Base-by-base conservation (phyloP, 495 filamentous ascomycete genomes). In the Aspergillus bertholletiae region DNA sequence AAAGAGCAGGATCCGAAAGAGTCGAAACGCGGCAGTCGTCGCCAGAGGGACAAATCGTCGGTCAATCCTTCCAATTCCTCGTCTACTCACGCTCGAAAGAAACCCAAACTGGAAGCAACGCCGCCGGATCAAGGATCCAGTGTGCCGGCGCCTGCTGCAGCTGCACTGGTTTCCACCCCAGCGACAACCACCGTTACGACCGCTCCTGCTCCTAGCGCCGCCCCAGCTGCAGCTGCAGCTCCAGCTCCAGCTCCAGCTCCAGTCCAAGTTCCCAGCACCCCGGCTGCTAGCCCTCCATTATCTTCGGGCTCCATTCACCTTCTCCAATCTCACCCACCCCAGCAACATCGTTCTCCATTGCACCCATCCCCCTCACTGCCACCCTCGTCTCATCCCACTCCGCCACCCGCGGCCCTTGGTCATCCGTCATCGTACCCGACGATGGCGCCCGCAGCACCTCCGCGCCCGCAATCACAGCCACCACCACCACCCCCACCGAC, bases 41-140 rank as follows among this genome's bases (percentile, higher is more conserved):
- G 73, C 21, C 68, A 64, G 18, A 67, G 73, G 13, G 71, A 76
- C 47, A 75, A 75, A 53, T 72, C 73, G 1, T 64, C 70, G 6
- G 61, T 57, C 39, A 62, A 51, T 45, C 44, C 58, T 30, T 22
- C 55, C 27, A 54, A 53, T 18, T 70, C 63, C 20, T 53, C 65
- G 8, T 56, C 69, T 7, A 49, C 71, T 3, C 59, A 62, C n/a
- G 64, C 74, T 28, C 68, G 74, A 48, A 80, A 79, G 62, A 80
- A 77, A 56, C 67, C 75, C 41, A 79, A 77, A 60, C 58, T 76
- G 47, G 74, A 80, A 54, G 59, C 64, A 44, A 53, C 63, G 45
- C 53, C 65, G 0, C 51, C 54, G 27, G 60, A 60, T 18, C 51
- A 55, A 46, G 58, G 60, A 47, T 46, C 59, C 27, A 32, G 52